These are phyloP conservation scores for Aspergillus transmontanensis DNA, from an alignment of 2,329 filamentous ascomycete species.

Conservation along the genomic window DNA sequence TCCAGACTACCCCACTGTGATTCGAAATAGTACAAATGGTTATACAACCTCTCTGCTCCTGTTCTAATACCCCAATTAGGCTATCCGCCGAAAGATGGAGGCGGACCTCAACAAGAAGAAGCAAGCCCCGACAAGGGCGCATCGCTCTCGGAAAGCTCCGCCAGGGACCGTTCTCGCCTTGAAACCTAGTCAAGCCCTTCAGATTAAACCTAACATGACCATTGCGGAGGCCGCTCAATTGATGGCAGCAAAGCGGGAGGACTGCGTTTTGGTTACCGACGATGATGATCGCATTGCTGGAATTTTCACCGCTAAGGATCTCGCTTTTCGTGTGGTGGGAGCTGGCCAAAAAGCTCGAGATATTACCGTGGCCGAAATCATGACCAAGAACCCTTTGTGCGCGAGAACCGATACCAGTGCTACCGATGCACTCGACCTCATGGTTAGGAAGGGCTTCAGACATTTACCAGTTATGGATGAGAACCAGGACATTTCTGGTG, in stretches of 20 bases:
- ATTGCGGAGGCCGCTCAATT: conserved; percentile 96
- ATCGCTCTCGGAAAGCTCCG: conserved; percentile 88
- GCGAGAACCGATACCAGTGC: conserved; percentile 97
- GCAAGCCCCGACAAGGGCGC: conserved; percentile 73
- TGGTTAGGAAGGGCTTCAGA: conserved; percentile 97
- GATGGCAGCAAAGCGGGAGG: conserved; percentile 98
- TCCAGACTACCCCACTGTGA: neutral
- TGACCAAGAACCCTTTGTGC: conserved; percentile 99
- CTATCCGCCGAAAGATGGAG: conserved; percentile 95
- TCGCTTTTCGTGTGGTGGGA: conserved; percentile 95
- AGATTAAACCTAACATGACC: conserved; percentile 93
- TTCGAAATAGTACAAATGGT: neutral
- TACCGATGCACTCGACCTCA: conserved; percentile 93
- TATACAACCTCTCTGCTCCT: neutral
- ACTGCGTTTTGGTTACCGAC: conserved; percentile 96
- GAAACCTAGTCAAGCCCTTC: conserved; percentile 91
- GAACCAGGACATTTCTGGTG: conserved; percentile 98
- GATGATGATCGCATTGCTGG: conserved; percentile 97
- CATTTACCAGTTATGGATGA: conserved; percentile 99
- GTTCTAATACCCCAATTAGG: conserved; percentile 56
- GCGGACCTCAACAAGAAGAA: conserved; percentile 98
- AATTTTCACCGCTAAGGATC: conserved; percentile 98
- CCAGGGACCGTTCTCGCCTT: conserved; percentile 94
- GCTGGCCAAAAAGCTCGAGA: conserved; percentile 84
- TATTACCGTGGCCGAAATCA: conserved; percentile 95